phyloP scores from a whole-genome alignment of 108 stramenopile genomes.

The Bacterosira constricta region DNA sequence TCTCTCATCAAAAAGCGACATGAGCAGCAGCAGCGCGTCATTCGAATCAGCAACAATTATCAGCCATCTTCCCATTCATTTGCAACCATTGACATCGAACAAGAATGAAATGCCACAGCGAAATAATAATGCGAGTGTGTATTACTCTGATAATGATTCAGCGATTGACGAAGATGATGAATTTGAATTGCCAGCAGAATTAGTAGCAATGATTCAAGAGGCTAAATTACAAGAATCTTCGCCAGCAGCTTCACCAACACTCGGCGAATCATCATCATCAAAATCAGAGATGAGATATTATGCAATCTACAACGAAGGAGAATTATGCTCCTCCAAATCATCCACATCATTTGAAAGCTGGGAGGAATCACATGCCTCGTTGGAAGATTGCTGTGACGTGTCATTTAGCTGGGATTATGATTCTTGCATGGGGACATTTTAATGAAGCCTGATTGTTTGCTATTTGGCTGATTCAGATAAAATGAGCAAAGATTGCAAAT shows the following conservation, averaged over 20 bases:
- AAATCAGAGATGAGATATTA: background rate
- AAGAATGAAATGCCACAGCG: background rate
- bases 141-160: background rate
- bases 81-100: background rate
- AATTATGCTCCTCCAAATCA: background rate
- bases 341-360: background rate
- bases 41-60: background rate
- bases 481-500: too few species aligned
- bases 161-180: background rate
- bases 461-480: too few species aligned
- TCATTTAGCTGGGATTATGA: conserved; percentile 17
- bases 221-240: background rate
- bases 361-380: background rate
- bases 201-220: background rate
- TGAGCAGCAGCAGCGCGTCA: too few species aligned
- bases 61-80: background rate
- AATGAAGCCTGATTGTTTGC: background rate
- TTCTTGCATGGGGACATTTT: conserved; percentile 1
- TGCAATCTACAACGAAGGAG: background rate
- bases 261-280: background rate
- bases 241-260: background rate
- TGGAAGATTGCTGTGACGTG: conserved; percentile 21
- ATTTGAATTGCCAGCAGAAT: background rate
- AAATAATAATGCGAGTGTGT: background rate
- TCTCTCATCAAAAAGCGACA: too few species aligned